Base-by-base conservation (phyloP, 1,284 basidiomycete genomes). In the Vanrija sp. region DNA sequence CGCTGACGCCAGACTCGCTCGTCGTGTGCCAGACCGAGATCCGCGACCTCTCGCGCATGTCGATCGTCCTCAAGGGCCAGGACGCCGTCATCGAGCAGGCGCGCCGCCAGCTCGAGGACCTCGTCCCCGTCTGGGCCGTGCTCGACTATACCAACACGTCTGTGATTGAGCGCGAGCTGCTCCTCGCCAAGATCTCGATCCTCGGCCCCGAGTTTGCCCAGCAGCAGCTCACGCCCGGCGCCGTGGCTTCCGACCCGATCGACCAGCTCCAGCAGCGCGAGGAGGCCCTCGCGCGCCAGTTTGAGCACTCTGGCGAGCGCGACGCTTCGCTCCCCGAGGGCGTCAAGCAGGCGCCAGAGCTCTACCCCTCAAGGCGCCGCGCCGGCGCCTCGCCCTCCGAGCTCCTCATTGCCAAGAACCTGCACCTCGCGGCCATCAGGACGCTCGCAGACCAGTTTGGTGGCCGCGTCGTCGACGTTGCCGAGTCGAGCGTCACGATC, bases 1-100 rank as follows among this genome's bases (percentile, higher is more conserved):
- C 8, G n/a, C 41, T 43, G 18, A 45, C 45, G 16, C 20, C 78
- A 75, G 96, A 99, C 78, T 98, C 94, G 18, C 82, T 99, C 57
- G 96, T 99, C 63, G 96, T 99, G 20, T 99, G 96, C 78, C 85
- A 90, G 54, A 99, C 96, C 42, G 96, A 98, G 77, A 93, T 98
- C 64, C 85, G 89, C 54, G 96, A 99, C 78, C 81, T 98, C 41
- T 93, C 89, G 78, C 84, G 96, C 48, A 98, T 99, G 96, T 98
- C 91, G 71, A 92, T 99, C 75, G 92, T 97, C 61, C 82, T 99
- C 46, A 87, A 85, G 60, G 96, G 95, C 2, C 96, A 99, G 76
- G 95, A 98, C 68, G 92, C 90, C 57, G 94, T 98, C 41, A 88
- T 99, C 49, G 96, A 98, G 76, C 96, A 99, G 78, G 94, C 90